These are phyloP conservation scores for Isatis lusitanica DNA, from an alignment of 441 rosid genomes.

Conservation along the genomic window DNA sequence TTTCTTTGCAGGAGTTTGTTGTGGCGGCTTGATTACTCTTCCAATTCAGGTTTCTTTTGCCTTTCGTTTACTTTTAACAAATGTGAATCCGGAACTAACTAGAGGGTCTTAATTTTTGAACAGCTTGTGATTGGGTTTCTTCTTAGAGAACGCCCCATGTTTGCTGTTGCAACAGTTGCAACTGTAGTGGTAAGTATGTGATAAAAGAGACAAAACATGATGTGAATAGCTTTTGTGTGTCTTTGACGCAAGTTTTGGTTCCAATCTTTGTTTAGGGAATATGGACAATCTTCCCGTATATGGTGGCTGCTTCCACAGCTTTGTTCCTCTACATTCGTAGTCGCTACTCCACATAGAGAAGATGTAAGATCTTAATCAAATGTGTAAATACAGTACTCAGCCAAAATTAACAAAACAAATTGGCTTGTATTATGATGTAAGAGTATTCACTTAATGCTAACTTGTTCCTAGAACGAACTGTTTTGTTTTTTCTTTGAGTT, in stretches of 20 bases:
- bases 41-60: constrained; percentile 75
- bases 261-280: constrained; percentile 51
- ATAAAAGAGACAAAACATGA: neutral
- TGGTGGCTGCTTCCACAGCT: constrained; percentile 68
- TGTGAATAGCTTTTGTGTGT: neutral
- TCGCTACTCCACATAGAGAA: constrained; percentile 22
- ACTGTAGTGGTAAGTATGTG: constrained; percentile 64
- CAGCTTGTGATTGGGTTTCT: constrained; percentile 76
- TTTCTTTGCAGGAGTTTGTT: constrained; percentile 90
- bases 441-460: neutral
- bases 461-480: neutral
- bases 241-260: constrained; percentile 14
- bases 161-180: constrained; percentile 79
- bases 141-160: constrained; percentile 68
- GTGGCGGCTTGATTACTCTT: constrained; percentile 85
- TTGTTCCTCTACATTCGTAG: constrained; percentile 50
- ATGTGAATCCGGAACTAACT: neutral
- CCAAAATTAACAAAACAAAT: neutral
- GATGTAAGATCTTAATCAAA: neutral
- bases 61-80: no score
- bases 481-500: neutral
- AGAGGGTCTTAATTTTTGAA: neutral
- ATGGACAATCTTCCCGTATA: constrained; percentile 80
- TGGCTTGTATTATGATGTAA: neutral
- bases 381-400: neutral